Evolutionary conservation across 192 early-diverging fungal genomes (phyloP).

Genomic region (Entophlyctis luteolus): DNA sequence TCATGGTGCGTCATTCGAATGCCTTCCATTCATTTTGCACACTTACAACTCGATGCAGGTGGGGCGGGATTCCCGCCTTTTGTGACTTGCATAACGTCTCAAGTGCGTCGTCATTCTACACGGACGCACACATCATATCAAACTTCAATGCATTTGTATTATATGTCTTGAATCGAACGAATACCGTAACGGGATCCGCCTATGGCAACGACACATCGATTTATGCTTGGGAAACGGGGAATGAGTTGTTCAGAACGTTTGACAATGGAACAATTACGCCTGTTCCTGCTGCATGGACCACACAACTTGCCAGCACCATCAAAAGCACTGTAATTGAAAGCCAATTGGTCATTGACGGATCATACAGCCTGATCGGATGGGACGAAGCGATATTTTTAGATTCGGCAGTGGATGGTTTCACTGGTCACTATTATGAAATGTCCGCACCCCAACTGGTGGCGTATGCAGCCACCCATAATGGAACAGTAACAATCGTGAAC

Average conservation of each 20-base stretch:
- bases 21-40: background rate
- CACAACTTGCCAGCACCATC: constrained; percentile 24
- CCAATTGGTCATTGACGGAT: constrained; percentile 38
- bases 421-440: constrained; percentile 39
- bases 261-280: background rate
- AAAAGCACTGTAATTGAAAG: constrained; percentile 23
- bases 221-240: constrained; percentile 45
- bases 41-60: background rate
- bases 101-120: constrained; percentile 26
- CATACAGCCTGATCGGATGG: constrained; percentile 34
- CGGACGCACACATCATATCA: constrained; percentile 10
- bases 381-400: constrained; percentile 13
- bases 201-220: constrained; percentile 45
- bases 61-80: constrained; percentile 27
- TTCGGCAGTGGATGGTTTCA: constrained; percentile 34
- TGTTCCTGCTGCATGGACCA: constrained; percentile 38
- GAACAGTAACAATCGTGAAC: no score
- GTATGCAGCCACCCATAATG: background rate
- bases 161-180: constrained; percentile 35
- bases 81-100: background rate
- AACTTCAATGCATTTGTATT: constrained; percentile 32
- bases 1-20: background rate
- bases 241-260: constrained; percentile 39
- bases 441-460: background rate
- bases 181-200: constrained; percentile 39